Evolutionary conservation across 176 grass and related monocot species (phyloP).

Genomic region (Alopecurus myosuroides): DNA sequence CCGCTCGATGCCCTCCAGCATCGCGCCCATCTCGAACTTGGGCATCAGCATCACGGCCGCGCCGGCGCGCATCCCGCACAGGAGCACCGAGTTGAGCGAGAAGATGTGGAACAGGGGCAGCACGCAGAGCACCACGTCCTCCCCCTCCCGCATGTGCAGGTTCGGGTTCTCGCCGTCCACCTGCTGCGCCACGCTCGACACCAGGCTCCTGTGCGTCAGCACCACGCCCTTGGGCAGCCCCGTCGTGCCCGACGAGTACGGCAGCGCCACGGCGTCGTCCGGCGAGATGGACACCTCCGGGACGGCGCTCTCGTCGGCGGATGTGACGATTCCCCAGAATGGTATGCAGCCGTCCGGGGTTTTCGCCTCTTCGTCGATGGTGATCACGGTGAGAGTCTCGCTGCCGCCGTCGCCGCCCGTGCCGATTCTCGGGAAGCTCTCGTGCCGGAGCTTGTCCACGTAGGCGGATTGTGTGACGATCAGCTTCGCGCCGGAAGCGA

Average conservation of each 20-base stretch:
- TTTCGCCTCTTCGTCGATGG: slow-evolving; percentile 31
- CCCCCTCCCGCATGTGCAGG: slow-evolving; percentile 50
- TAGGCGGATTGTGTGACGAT: slow-evolving; percentile 63
- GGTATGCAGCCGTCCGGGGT: slow-evolving; percentile 48
- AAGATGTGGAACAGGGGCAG: slow-evolving; percentile 97
- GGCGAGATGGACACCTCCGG: slow-evolving; percentile 45
- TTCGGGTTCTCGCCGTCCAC: slow-evolving; percentile 97
- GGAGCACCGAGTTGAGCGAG: slow-evolving; percentile 80
- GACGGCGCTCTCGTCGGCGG: slow-evolving; percentile 11
- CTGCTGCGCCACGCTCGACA: slow-evolving; percentile 78
- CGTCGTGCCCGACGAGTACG: slow-evolving; percentile 89
- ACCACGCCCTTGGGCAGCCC: slow-evolving; percentile 94
- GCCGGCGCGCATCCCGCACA: slow-evolving; percentile 65
- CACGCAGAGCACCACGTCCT: slow-evolving; percentile 84
- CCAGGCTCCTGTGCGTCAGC: slow-evolving; percentile 69
- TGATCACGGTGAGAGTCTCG: slow-evolving; percentile 21
- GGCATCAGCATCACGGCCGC: slow-evolving; percentile 72
- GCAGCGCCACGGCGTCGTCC: slow-evolving; percentile 75
- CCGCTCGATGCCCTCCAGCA: slow-evolving; percentile 68
- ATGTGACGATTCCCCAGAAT: slow-evolving; percentile 46
- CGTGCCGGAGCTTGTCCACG: slow-evolving; percentile 64
- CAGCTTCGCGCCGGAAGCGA: slow-evolving; percentile 37
- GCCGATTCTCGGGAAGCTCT: slow-evolving; percentile 25
- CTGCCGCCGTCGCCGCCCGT: neutral
- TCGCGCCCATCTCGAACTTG: slow-evolving; percentile 63